Evolutionary conservation across 2,329 filamentous ascomycete species (phyloP).

Genomic region (Verticillium nonalfalfae): DNA sequence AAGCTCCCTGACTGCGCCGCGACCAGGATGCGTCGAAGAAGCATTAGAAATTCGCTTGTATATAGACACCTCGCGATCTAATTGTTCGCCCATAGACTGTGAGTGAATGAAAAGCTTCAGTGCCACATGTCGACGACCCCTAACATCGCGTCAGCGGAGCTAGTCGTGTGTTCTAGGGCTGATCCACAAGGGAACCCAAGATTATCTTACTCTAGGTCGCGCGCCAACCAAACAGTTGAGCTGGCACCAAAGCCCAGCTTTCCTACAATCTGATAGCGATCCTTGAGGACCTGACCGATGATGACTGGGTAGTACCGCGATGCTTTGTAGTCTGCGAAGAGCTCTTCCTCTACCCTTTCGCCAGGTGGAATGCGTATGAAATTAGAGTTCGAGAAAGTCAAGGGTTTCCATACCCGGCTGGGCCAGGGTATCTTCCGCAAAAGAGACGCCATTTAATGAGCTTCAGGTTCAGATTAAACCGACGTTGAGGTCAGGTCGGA

Average conservation of each 20-base stretch:
- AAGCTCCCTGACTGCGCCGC: slow-evolving; percentile 20
- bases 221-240: slow-evolving; percentile 34
- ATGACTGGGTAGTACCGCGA: slow-evolving; percentile 15
- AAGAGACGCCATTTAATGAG: neutral
- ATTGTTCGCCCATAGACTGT: slow-evolving; percentile 14
- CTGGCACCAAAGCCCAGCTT: slow-evolving; percentile 33
- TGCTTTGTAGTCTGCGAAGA: slow-evolving; percentile 11
- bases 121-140: slow-evolving; percentile 21
- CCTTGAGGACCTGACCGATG: slow-evolving; percentile 16
- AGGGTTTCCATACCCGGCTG: slow-evolving; percentile 5
- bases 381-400: slow-evolving; percentile 10
- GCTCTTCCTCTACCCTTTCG: slow-evolving; percentile 13
- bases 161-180: neutral
- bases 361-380: slow-evolving; percentile 5
- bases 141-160: slow-evolving; percentile 4
- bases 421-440: slow-evolving; percentile 7
- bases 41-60: slow-evolving; percentile 28
- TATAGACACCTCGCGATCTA: slow-evolving; percentile 31
- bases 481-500: neutral
- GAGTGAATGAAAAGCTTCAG: slow-evolving; percentile 24
- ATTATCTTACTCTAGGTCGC: slow-evolving; percentile 18
- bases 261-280: slow-evolving; percentile 28
- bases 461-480: neutral
- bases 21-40: slow-evolving; percentile 22
- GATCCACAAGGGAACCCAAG: neutral